Percentiles rank a stretch among this genome's conserved stretches.
These are phyloP conservation scores for Agaricus subrufescens DNA, from an alignment of 768 basidiomycete genomes.

Conservation along the genomic window DNA sequence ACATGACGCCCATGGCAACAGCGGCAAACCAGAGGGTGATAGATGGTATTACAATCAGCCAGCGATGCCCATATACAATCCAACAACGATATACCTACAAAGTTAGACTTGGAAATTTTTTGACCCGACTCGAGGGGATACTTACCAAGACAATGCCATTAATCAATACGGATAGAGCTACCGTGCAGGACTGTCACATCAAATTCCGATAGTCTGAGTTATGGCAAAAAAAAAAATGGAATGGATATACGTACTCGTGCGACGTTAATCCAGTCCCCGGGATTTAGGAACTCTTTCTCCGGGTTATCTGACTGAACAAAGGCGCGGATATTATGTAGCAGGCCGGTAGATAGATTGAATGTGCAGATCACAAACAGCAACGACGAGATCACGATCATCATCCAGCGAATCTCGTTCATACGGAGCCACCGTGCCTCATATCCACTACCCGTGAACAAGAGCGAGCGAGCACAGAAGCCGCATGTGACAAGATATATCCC, in stretches of 20 bases:
- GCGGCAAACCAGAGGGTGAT: background rate
- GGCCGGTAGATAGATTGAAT: background rate
- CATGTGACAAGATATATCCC: conserved; percentile 6
- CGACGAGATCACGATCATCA: background rate
- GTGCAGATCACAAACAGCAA: conserved; percentile 2
- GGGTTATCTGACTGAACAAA: background rate
- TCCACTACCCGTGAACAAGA: conserved; percentile 1
- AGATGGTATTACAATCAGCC: background rate
- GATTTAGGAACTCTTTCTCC: background rate
- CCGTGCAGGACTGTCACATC: background rate
- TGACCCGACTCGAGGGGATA: no score
- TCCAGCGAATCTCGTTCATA: background rate
- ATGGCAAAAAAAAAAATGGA: background rate
- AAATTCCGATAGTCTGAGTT: background rate
- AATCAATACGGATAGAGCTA: background rate
- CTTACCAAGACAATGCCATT: conserved; percentile 1
- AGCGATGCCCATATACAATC: conserved; percentile 2
- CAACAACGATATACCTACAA: conserved; percentile 3
- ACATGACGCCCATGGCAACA: background rate
- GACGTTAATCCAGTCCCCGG: conserved; percentile 2
- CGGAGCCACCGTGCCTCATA: conserved; percentile 1
- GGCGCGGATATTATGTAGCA: background rate
- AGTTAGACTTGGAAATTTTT: no score
- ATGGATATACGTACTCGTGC: background rate
- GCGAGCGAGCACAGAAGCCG: background rate